Percentiles rank a stretch among this genome's conserved stretches.
phyloP scores from a whole-genome alignment of 208 protist genomes.

The Trypanosoma melophagium region DNA sequence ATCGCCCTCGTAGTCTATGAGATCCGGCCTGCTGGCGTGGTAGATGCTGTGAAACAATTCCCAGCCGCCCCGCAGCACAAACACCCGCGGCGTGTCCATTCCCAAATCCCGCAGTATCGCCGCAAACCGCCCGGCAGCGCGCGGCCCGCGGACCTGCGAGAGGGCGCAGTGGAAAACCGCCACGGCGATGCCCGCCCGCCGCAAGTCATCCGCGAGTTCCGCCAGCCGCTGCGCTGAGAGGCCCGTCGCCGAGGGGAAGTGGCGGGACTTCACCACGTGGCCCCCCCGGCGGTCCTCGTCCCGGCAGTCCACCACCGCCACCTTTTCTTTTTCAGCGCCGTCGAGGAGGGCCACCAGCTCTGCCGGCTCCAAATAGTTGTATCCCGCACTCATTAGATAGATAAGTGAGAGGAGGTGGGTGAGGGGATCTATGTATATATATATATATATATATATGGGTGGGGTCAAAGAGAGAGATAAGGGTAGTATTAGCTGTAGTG shows the following conservation, averaged over 20 bases:
- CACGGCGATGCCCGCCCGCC: constrained; percentile 28
- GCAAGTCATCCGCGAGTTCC: constrained; percentile 38
- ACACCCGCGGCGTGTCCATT: constrained; percentile 43
- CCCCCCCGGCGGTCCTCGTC: constrained; percentile 64
- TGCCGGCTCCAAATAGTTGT: constrained; percentile 53
- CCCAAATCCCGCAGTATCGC: constrained; percentile 36
- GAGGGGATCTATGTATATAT: neutral
- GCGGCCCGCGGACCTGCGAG: constrained; percentile 72
- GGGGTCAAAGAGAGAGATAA: too few relatives aligned
- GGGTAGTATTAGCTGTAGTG: neutral
- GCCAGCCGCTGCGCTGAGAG: constrained; percentile 35
- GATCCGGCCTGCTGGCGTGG: constrained; percentile 40
- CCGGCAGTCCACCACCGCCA: constrained; percentile 75
- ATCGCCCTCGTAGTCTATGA: constrained; percentile 21
- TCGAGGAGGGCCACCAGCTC: constrained; percentile 69
- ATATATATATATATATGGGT: neutral
- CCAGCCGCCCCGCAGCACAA: constrained; percentile 69
- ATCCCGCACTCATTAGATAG: constrained; percentile 33
- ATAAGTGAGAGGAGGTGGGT: neutral
- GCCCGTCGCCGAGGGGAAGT: constrained; percentile 43
- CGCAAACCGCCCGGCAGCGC: constrained; percentile 54
- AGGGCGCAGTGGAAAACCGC: constrained; percentile 79
- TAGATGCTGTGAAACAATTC: constrained; percentile 62
- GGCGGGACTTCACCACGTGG: constrained; percentile 54
- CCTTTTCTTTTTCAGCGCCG: constrained; percentile 18